Conservation (phyloP, 352 stramenopile genomes). For the Aphanomyces invadans region DNA sequence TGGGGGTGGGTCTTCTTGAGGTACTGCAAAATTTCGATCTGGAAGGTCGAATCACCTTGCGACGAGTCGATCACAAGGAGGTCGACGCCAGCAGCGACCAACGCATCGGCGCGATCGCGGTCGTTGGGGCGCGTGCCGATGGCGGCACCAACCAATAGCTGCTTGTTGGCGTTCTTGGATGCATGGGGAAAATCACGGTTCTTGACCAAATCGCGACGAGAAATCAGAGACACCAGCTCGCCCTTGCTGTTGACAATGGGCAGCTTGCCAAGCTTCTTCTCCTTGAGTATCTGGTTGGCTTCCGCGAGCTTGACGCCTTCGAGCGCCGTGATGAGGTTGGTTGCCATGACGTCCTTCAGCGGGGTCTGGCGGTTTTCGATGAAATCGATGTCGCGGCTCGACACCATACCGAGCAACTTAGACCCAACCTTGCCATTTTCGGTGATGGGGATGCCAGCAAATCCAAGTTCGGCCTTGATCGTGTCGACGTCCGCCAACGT, state of each 20-base stretch:
- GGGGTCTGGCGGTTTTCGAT: slow-evolving; percentile 90
- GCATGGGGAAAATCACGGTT: slow-evolving; percentile 96
- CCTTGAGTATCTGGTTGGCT: slow-evolving; percentile 96
- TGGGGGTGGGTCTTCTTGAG: slow-evolving; percentile 94
- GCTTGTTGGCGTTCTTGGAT: slow-evolving; percentile 97
- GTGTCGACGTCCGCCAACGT: slow-evolving; percentile 94
- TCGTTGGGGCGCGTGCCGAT: slow-evolving; percentile 98
- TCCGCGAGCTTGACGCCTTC: slow-evolving; percentile 94
- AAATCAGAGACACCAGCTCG: slow-evolving; percentile 98
- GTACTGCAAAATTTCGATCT: slow-evolving; percentile 87
- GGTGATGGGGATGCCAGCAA: slow-evolving; percentile 99
- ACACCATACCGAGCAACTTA: slow-evolving; percentile 98
- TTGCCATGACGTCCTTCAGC: slow-evolving; percentile 84
- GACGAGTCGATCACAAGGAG: slow-evolving; percentile 99
- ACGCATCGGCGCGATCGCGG: slow-evolving; percentile 85
- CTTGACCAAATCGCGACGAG: slow-evolving; percentile 96
- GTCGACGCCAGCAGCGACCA: slow-evolving; percentile 95
- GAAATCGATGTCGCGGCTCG: slow-evolving; percentile 98
- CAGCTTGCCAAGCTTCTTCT: slow-evolving; percentile 99
- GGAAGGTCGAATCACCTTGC: slow-evolving; percentile 96
- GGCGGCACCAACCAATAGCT: slow-evolving; percentile 96
- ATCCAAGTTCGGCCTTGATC: slow-evolving; percentile 95
- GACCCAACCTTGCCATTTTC: slow-evolving; percentile 95
- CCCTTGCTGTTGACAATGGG: slow-evolving; percentile 98
- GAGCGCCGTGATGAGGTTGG: slow-evolving; percentile 87